Percentiles rank a stretch among this genome's conserved stretches.
phyloP scores from a whole-genome alignment of 495 filamentous ascomycete genomes.

The Aspergillus ellipticus region DNA sequence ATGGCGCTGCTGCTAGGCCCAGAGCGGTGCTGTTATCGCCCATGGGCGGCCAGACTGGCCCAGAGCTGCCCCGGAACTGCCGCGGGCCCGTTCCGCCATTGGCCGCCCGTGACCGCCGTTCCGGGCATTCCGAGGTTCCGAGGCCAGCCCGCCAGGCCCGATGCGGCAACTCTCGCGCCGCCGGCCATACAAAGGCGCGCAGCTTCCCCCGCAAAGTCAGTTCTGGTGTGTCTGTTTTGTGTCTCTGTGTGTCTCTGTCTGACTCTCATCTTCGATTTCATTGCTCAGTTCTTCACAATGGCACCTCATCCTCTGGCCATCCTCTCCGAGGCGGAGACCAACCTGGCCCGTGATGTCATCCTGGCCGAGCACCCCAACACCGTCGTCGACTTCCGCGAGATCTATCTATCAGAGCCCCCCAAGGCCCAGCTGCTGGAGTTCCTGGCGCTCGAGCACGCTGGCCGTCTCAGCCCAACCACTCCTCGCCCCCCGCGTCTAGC shows the following conservation, averaged over 20 bases:
- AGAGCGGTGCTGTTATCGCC: not conserved
- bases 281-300: constrained; percentile 15
- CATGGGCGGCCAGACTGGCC: not conserved
- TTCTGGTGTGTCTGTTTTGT: no score
- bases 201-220: constrained; percentile 4
- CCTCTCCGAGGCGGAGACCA: constrained; percentile 46
- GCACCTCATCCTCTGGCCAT: constrained; percentile 43
- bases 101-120: not conserved
- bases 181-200: not conserved
- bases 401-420: constrained; percentile 49
- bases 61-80: not conserved
- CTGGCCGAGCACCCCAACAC: constrained; percentile 35
- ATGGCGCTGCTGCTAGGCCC: no score
- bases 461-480: constrained; percentile 41
- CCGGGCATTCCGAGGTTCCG: not conserved
- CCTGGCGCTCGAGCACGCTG: constrained; percentile 48
- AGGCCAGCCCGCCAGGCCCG: not conserved
- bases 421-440: constrained; percentile 46
- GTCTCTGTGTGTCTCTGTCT: not conserved
- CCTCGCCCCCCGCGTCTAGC: constrained; percentile 56
- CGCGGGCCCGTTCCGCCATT: not conserved
- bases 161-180: not conserved
- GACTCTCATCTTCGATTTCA: not conserved
- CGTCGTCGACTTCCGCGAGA: constrained; percentile 51
- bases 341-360: constrained; percentile 45